Conservation (phyloP, 129 eudicot genomes). For the Smallanthus sonchifolius region DNA sequence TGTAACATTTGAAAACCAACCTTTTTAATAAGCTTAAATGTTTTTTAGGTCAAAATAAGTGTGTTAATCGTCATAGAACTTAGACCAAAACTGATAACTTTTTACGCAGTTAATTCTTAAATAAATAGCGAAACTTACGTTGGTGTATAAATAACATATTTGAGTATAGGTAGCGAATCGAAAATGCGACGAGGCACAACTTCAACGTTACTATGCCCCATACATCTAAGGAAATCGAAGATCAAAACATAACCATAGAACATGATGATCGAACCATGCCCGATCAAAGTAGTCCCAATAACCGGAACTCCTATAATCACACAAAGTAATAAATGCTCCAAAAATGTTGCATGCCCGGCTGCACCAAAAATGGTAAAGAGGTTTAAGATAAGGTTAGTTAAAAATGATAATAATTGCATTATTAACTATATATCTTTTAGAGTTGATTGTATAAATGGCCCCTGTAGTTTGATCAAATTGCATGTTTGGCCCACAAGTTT, state of each 20-base stretch:
- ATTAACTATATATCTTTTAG: too few relatives aligned
- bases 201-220: constrained; percentile 76
- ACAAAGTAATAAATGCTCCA: constrained; percentile 75
- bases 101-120: not conserved
- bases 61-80: not conserved
- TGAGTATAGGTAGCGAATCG: constrained; percentile 41
- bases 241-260: constrained; percentile 51
- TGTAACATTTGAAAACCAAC: not conserved
- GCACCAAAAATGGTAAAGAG: constrained; percentile 29
- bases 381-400: not conserved
- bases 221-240: constrained; percentile 72
- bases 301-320: constrained; percentile 55
- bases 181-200: constrained; percentile 48
- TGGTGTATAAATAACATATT: constrained; percentile 52
- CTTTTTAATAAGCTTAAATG: not conserved
- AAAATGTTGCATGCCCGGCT: constrained; percentile 74
- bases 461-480: too few relatives aligned
- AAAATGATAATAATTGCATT: not conserved
- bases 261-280: constrained; percentile 65
- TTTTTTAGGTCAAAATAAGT: not conserved
- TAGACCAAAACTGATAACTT: not conserved
- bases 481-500: too few relatives aligned
- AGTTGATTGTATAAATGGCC: too few relatives aligned
- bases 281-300: constrained; percentile 49
- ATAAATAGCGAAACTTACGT: constrained; percentile 37